Evolutionary conservation across 176 grass and related monocot species (phyloP).

Genomic region (Aegilops umbellulata): DNA sequence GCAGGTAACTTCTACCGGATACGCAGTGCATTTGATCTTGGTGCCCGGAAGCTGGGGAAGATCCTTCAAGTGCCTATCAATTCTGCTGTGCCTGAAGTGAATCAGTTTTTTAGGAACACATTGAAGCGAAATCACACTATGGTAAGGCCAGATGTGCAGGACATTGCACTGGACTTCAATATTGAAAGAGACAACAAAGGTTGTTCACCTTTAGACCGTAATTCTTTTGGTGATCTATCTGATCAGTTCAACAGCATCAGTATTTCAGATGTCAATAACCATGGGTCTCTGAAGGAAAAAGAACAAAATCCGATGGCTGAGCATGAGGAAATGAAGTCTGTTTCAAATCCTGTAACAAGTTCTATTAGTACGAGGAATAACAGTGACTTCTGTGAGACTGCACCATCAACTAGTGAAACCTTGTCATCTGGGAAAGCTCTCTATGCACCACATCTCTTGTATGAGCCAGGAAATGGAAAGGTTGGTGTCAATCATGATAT

Average conservation of each 20-base stretch:
- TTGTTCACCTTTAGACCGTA: conserved; percentile 17
- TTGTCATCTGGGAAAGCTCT: conserved; percentile 36
- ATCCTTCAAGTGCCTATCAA: conserved; percentile 58
- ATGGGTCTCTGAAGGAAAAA: conserved; percentile 37
- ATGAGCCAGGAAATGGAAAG: conserved; percentile 26
- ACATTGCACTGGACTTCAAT: conserved; percentile 30
- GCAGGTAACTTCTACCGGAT: conserved; percentile 86
- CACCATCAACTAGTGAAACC: conserved; percentile 31
- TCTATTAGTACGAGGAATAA: conserved; percentile 25
- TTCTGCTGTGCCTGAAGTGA: conserved; percentile 57
- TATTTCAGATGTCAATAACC: conserved; percentile 40
- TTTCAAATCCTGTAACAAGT: conserved; percentile 39
- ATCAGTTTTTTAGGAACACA: conserved; percentile 77
- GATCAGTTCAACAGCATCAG: conserved; percentile 51
- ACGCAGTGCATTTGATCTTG: conserved; percentile 89
- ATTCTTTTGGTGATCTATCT: conserved; percentile 33
- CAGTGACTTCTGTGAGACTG: conserved; percentile 29
- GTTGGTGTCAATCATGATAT: conserved; percentile 12
- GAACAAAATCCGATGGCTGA: conserved; percentile 23
- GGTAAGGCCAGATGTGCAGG: conserved; percentile 57
- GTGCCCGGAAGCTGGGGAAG: conserved; percentile 78
- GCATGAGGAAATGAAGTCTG: conserved; percentile 15
- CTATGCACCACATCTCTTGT: conserved; percentile 26
- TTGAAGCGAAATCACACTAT: conserved; percentile 58
- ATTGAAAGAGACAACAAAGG: conserved; percentile 22